Evolutionary conservation across 106 monocot genomes (phyloP).

Genomic region (Dioscorea zingiberensis): DNA sequence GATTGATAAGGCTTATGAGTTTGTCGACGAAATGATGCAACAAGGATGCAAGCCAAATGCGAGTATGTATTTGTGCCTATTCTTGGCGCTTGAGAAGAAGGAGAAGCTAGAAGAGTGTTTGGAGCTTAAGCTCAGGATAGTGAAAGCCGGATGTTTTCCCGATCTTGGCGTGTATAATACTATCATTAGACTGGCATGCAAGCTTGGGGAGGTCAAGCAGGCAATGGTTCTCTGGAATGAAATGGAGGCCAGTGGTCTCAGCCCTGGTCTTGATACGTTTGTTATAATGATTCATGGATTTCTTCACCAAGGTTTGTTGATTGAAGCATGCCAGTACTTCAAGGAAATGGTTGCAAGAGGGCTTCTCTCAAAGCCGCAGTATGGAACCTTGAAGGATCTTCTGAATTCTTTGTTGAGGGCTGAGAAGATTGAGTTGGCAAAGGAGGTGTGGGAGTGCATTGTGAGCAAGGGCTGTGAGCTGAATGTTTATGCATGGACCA

Average conservation of each 20-base stretch:
- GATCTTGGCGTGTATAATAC: conserved; percentile 59
- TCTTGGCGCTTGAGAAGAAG: conserved; percentile 62
- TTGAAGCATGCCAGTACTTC: conserved; percentile 74
- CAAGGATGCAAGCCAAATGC: conserved; percentile 52
- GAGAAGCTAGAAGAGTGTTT: conserved; percentile 78
- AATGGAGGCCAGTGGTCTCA: conserved; percentile 53
- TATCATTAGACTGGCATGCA: conserved; percentile 70
- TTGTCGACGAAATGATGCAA: conserved; percentile 48
- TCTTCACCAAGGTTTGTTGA: conserved; percentile 30
- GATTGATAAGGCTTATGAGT: conserved; percentile 47
- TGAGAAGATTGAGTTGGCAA: conserved; percentile 74
- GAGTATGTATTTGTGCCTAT: conserved; percentile 41
- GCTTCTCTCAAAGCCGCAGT: conserved; percentile 58
- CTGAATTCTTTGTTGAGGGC: conserved; percentile 68
- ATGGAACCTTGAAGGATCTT: conserved; percentile 82
- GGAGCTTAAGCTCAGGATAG: conserved; percentile 63
- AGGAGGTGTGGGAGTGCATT: conserved; percentile 67
- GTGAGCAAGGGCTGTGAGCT: conserved; percentile 64
- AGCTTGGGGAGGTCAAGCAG: conserved; percentile 60
- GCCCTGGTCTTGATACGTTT: conserved; percentile 68
- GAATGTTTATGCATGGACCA: conserved; percentile 83
- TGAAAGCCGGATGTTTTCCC: conserved; percentile 26
- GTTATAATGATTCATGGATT: conserved; percentile 69
- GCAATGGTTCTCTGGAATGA: conserved; percentile 52
- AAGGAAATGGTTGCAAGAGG: conserved; percentile 74